phyloP scores from a whole-genome alignment of 257 asterid species.

The Nyctanthes arbortristis region DNA sequence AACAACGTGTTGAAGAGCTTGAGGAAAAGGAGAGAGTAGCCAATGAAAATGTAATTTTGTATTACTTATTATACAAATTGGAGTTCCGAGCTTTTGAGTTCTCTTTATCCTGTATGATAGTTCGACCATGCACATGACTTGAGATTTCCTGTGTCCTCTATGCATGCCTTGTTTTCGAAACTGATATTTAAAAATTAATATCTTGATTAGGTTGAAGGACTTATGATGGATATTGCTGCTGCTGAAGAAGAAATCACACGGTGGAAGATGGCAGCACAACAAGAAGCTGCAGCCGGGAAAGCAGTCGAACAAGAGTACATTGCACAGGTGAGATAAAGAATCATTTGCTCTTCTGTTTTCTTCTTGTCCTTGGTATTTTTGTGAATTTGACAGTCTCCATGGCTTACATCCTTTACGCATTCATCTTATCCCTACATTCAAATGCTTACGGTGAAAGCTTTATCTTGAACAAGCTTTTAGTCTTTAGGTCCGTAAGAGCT shows the following conservation, averaged over 20 bases:
- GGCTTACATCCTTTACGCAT: too few relatives aligned
- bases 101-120: not conserved
- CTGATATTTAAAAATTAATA: not conserved
- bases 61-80: constrained; percentile 13
- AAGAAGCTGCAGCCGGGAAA: constrained; percentile 98
- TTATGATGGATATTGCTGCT: constrained; percentile 83
- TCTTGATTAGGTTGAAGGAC: constrained; percentile 81
- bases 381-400: not conserved
- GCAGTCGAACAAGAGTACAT: constrained; percentile 81
- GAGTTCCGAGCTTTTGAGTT: not conserved
- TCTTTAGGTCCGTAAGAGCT: not conserved
- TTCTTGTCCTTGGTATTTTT: not conserved
- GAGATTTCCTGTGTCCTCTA: not conserved
- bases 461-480: too few relatives aligned
- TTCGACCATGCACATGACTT: constrained; percentile 6
- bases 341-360: not conserved
- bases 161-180: constrained; percentile 14
- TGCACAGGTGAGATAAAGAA: constrained; percentile 56
- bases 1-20: constrained; percentile 76
- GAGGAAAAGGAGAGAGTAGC: constrained; percentile 95
- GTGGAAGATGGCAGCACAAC: constrained; percentile 96
- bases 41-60: constrained; percentile 80
- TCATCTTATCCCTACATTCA: too few relatives aligned
- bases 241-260: constrained; percentile 95
- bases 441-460: too few relatives aligned